Evolutionary conservation across 1,284 basidiomycete genomes (phyloP), one percentile per base, ranked within the genome.

Genomic region (Apiotrichum mycotoxinovorans): DNA sequence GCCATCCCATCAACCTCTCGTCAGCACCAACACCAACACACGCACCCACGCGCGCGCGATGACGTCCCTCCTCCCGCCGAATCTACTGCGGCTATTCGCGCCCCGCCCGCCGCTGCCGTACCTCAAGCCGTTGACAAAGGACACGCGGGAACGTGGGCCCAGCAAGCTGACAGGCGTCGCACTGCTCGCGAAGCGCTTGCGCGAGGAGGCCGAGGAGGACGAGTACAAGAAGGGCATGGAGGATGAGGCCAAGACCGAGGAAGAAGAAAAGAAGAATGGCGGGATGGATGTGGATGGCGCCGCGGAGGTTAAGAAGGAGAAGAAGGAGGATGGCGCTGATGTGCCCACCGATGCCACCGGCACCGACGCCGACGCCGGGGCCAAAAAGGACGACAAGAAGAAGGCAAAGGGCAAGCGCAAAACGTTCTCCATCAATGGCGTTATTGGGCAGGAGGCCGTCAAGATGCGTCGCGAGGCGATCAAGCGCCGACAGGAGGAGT

Each of bases 81-180:
- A 96, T 76, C 84, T 97, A 51, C 84, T 96, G 74, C 91, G 92
- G 76, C 87, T 97, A 64, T 97, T 97, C 73, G 88, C 91, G 0
- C 92, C 93, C 17, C 85, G 93, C 18, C 89, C 92, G 1, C 88
- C 87, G 3, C 82, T 95, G 1, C 87, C 87, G 0, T 96, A 91
- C 73, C 73, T 86, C 40, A 86, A 90, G 30, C 91, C 93, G 1
- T 80, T 91, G 27, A 90, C 88, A 70, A 85, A 81, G 67, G 91
- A 95, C 72, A 85, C 88, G 44, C 83, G 88, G 73, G 85, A 86
- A 37, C 82, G 91, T 56, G 82, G 80, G 34, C 74, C 79, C 54
- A 89, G 92, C 77, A 79, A 84, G 71, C 84, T 95, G 37, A 62
- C 69, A 14, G 91, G 91, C 40, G 87, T 95, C 15, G 89, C 82